Conservation (phyloP, 352 stramenopile species). For the Globisporangium apiculatum region DNA sequence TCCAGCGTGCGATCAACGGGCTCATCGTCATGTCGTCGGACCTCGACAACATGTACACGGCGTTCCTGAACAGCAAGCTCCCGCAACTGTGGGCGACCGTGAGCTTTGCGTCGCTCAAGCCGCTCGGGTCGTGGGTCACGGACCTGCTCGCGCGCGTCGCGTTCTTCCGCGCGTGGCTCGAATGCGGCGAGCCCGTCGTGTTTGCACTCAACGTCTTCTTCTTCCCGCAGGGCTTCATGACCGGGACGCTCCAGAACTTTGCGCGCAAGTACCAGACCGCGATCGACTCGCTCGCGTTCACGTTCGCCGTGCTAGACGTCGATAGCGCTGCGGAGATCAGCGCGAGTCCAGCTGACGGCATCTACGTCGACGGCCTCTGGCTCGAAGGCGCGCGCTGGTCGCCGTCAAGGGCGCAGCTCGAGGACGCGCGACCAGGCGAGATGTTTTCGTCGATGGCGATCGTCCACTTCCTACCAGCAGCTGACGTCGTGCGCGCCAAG, state of each 20-base stretch:
- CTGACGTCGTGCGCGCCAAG: slow-evolving; percentile 56
- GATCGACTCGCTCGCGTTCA: slow-evolving; percentile 92
- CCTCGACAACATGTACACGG: slow-evolving; percentile 95
- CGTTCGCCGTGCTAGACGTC: slow-evolving; percentile 78
- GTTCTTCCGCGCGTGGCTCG: slow-evolving; percentile 91
- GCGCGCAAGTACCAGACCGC: slow-evolving; percentile 92
- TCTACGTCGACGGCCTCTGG: slow-evolving; percentile 90
- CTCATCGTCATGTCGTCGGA: slow-evolving; percentile 93
- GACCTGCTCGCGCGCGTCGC: slow-evolving; percentile 83
- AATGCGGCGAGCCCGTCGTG: slow-evolving; percentile 83
- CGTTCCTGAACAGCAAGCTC: slow-evolving; percentile 89
- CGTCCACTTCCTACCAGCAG: slow-evolving; percentile 87
- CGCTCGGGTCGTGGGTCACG: slow-evolving; percentile 88
- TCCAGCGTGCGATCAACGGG: slow-evolving; percentile 78
- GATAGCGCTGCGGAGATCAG: slow-evolving; percentile 45
- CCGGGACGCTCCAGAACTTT: slow-evolving; percentile 91
- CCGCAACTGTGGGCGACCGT: slow-evolving; percentile 85
- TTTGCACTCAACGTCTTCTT: slow-evolving; percentile 92
- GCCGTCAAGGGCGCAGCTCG: slow-evolving; percentile 42
- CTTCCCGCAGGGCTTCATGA: slow-evolving; percentile 91
- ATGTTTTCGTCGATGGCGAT: slow-evolving; percentile 91
- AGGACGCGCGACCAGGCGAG: slow-evolving; percentile 83
- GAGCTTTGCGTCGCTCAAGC: slow-evolving; percentile 92
- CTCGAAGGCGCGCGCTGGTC: slow-evolving; percentile 88
- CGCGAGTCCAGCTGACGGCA: slow-evolving; percentile 80